Evolutionary conservation across 352 stramenopile species (phyloP).

Genomic region (Thraustochytrium striatum): DNA sequence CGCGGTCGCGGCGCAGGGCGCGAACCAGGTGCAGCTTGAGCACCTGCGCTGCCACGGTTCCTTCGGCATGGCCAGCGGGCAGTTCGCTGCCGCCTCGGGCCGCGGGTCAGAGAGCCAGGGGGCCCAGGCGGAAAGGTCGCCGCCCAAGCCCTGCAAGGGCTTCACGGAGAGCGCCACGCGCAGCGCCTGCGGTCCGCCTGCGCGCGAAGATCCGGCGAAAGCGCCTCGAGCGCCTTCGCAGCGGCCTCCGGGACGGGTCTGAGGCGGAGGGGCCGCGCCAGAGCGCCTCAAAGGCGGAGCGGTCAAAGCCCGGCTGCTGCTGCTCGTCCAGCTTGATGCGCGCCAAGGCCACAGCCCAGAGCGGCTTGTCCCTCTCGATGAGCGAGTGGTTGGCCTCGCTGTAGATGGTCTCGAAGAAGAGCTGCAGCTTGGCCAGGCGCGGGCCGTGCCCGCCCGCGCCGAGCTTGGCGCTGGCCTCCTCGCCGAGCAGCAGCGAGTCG

Average conservation of each 20-base stretch:
- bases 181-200: slow-evolving; percentile 19
- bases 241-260: neutral
- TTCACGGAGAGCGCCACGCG: slow-evolving; percentile 36
- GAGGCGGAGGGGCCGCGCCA: neutral
- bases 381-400: slow-evolving; percentile 86
- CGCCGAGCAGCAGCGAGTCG: slow-evolving; percentile 57
- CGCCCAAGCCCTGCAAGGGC: slow-evolving; percentile 23
- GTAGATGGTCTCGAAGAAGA: slow-evolving; percentile 85
- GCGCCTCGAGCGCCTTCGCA: slow-evolving; percentile 43
- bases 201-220: slow-evolving; percentile 40
- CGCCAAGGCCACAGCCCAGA: slow-evolving; percentile 91
- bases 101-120: neutral
- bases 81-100: neutral
- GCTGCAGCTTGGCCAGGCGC: slow-evolving; percentile 13
- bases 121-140: neutral
- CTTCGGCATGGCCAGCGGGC: too few species aligned
- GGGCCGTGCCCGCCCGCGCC: neutral
- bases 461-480: neutral
- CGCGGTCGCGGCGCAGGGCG: slow-evolving; percentile 77
- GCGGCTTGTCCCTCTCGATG: slow-evolving; percentile 94
- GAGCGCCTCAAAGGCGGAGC: slow-evolving; percentile 46
- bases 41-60: slow-evolving; percentile 61
- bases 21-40: slow-evolving; percentile 72
- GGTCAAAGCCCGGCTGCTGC: neutral
- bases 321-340: slow-evolving; percentile 67